phyloP scores from a whole-genome alignment of 2,329 filamentous ascomycete genomes.

The Hypoxylon sp. region DNA sequence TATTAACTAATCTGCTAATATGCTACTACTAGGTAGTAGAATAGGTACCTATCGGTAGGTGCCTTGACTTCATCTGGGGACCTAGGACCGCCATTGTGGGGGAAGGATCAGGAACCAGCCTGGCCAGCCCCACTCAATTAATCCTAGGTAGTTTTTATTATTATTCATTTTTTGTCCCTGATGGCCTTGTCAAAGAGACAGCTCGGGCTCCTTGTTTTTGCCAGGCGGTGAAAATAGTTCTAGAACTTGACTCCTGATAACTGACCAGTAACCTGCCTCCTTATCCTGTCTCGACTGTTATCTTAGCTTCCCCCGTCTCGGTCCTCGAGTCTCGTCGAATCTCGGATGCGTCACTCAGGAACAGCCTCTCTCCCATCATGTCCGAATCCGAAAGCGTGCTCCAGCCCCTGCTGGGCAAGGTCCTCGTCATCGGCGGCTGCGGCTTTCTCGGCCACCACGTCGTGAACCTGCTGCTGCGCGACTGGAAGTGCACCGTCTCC shows the following conservation, averaged over 20 bases:
- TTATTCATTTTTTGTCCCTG: no score
- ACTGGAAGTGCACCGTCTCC: conserved; percentile 66
- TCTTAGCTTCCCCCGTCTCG: no score
- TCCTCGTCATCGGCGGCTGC: conserved; percentile 83
- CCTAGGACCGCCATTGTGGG: conserved; percentile 24
- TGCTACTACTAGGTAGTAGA: no score
- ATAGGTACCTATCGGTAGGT: no score
- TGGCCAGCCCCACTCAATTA: conserved; percentile 23
- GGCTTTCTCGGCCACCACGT: conserved; percentile 87
- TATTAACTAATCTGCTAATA: no score
- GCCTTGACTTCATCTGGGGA: no score
- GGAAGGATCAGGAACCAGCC: conserved; percentile 23
- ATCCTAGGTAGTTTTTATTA: conserved; percentile 16
- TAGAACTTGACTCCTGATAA: no score
- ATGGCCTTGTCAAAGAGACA: no score
- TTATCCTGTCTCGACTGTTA: no score
- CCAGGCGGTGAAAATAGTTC: conserved; percentile 35
- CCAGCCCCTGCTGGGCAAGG: conserved; percentile 66
- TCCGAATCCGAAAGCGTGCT: conserved; percentile 36
- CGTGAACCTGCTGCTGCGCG: conserved; percentile 73
- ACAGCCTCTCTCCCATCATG: conserved; percentile 14
- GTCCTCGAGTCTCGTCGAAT: no score
- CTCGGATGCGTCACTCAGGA: neutral
- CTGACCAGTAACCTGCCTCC: neutral
- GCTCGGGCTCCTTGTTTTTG: conserved; percentile 7